Evolutionary conservation across 257 asterid genomes (phyloP), one percentile per base, ranked within the genome.

Genomic region (Jacaranda copaia): DNA sequence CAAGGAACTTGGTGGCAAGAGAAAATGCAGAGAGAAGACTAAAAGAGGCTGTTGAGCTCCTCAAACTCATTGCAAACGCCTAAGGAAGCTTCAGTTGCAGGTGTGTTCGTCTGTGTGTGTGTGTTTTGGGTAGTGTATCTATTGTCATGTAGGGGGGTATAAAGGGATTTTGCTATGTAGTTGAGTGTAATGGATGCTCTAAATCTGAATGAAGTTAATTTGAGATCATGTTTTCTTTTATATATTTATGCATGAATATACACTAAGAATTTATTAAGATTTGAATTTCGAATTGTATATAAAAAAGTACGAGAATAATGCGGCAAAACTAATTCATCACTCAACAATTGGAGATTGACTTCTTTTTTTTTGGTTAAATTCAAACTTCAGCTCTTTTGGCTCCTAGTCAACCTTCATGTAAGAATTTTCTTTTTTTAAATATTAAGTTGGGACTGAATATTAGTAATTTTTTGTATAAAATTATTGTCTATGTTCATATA

Each of bases 11-110:
- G 58, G 80, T 76, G 32, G 64, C 70, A 18, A 93, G 89, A 82
- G 97, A 90, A 78, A 87, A 81, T 16, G 80, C 71, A 13, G 96
- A 93, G 46, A 87, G 93, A 76, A 87, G 98, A 80, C 62, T 88
- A 49, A 89, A 75, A 82, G 93, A 85, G 77, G 92, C 87, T 52
- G 82, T 73, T 73, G 91, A 82, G 84, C 83, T 93, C 55, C 79
- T 84, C 77, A 88, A 85, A 45, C 59, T 91, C 84, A 81, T 93
- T 62, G 63, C 82, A 68, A 57, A 56, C 51, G 74, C 76, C 60
- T 43, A 13, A 74, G 19, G 64, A 35, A 52, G 42, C 63, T 9
- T 25, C 10, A 18, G 39, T 51, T 70, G 45, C 49, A 49, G 73
- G 10, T 12, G 9, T 8, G 75, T 19, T n/a, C n/a, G 14, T 12